phyloP scores from a whole-genome alignment of 495 filamentous ascomycete species.

The Aspergillus taichungensis region DNA sequence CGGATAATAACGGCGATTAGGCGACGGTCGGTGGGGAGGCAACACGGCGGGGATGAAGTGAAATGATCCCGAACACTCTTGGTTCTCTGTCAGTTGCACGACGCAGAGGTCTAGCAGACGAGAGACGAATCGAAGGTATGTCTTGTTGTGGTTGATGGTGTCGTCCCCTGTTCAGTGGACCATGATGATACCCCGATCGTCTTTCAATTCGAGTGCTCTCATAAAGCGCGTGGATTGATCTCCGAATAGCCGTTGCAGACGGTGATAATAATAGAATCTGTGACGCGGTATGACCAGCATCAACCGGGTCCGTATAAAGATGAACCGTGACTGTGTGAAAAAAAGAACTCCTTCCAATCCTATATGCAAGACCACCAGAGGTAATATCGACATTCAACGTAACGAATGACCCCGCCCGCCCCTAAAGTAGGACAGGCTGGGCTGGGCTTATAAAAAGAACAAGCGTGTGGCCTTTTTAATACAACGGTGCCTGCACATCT shows the following conservation, averaged over 20 bases:
- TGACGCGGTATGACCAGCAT: slow-evolving; percentile 35
- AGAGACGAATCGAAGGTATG: no score
- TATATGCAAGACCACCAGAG: slow-evolving; percentile 6
- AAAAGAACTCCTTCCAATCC: slow-evolving; percentile 3
- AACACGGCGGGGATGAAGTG: background rate
- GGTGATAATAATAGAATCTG: slow-evolving; percentile 7
- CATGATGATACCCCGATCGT: slow-evolving; percentile 8
- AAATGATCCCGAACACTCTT: no score
- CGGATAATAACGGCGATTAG: background rate
- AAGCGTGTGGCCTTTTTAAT: slow-evolving; percentile 11
- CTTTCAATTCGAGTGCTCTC: background rate
- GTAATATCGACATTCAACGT: slow-evolving; percentile 1
- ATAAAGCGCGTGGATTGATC: background rate
- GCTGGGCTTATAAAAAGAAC: no score
- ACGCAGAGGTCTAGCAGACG: no score
- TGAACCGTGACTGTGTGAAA: slow-evolving; percentile 1
- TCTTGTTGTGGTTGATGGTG: slow-evolving; percentile 12
- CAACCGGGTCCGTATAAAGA: slow-evolving; percentile 23
- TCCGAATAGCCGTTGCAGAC: background rate
- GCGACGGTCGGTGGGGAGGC: background rate
- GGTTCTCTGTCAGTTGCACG: no score
- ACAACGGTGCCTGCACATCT: slow-evolving; percentile 65
- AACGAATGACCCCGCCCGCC: background rate
- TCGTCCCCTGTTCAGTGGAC: no score
- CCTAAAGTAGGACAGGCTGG: no score